Evolutionary conservation across 345 rosid species (phyloP).

Genomic region (Eucalyptus shirleyi): DNA sequence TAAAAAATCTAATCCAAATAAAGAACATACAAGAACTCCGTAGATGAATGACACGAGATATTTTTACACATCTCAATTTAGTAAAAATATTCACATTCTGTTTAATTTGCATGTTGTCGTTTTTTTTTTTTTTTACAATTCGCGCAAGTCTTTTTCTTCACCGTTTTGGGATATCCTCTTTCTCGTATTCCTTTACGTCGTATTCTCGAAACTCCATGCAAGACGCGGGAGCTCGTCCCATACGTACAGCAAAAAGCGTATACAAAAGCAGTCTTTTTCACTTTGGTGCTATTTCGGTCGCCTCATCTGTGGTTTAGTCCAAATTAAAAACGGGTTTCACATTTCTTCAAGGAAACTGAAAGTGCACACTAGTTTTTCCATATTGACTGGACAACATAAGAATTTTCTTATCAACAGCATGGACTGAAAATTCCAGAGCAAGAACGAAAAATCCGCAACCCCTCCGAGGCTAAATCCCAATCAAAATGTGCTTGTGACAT

Average conservation of each 20-base stretch:
- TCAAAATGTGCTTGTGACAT: not conserved
- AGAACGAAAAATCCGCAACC: not conserved
- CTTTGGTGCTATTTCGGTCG: not conserved
- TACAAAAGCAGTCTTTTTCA: not conserved
- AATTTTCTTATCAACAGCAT: not conserved
- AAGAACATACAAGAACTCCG: not conserved
- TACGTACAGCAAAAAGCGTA: not conserved
- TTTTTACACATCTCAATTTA: not conserved
- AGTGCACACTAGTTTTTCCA: not conserved
- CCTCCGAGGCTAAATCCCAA: not conserved
- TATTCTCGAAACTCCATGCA: not conserved
- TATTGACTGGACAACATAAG: not conserved
- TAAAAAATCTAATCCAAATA: not conserved
- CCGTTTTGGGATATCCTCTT: not conserved
- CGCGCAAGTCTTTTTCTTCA: not conserved
- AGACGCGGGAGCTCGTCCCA: not conserved
- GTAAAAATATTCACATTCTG: not conserved
- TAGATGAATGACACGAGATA: not conserved
- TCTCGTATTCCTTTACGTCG: not conserved
- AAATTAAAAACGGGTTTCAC: not conserved
- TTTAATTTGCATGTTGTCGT: not conserved
- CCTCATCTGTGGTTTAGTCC: not conserved
- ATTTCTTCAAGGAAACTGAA: not conserved
- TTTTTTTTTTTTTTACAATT: not conserved
- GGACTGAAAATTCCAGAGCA: not conserved